phyloP scores from a whole-genome alignment of 805 yeast species.

The Candida ovalis region DNA sequence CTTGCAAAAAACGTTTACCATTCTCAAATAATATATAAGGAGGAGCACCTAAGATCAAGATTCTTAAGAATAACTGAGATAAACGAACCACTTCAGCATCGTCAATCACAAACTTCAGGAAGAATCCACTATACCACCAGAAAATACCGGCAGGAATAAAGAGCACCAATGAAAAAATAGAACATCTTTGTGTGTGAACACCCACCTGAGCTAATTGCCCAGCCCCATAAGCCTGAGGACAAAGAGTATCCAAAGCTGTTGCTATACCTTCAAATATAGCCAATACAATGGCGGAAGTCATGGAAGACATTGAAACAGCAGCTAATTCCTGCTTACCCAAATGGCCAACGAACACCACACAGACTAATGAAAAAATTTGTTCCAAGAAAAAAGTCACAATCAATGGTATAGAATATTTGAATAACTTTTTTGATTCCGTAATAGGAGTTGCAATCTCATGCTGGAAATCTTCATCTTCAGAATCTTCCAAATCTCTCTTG shows the following conservation, averaged over 20 bases:
- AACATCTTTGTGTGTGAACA: conserved; percentile 62
- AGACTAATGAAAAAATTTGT: conserved; percentile 57
- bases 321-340: conserved; percentile 70
- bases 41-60: conserved; percentile 65
- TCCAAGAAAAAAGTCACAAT: conserved; percentile 65
- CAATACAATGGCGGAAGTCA: conserved; percentile 74
- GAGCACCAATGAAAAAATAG: conserved; percentile 53
- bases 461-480: conserved; percentile 31
- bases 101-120: conserved; percentile 41
- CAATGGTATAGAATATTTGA: conserved; percentile 50
- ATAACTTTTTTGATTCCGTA: conserved; percentile 32
- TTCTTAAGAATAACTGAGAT: conserved; percentile 54
- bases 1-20: conserved; percentile 69
- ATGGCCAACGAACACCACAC: conserved; percentile 75
- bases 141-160: conserved; percentile 57
- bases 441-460: conserved; percentile 22
- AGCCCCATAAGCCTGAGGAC: conserved; percentile 78
- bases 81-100: conserved; percentile 43
- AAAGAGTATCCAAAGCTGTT: conserved; percentile 71
- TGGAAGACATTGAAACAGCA: conserved; percentile 70
- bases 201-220: conserved; percentile 63
- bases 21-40: conserved; percentile 69
- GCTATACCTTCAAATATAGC: conserved; percentile 75
- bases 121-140: conserved; percentile 59
- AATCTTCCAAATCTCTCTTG: conserved; percentile 7